Evolutionary conservation across 805 yeast genomes (phyloP), one percentile per base, ranked within the genome.

Genomic region (Vanderwaltozyma polyspora): DNA sequence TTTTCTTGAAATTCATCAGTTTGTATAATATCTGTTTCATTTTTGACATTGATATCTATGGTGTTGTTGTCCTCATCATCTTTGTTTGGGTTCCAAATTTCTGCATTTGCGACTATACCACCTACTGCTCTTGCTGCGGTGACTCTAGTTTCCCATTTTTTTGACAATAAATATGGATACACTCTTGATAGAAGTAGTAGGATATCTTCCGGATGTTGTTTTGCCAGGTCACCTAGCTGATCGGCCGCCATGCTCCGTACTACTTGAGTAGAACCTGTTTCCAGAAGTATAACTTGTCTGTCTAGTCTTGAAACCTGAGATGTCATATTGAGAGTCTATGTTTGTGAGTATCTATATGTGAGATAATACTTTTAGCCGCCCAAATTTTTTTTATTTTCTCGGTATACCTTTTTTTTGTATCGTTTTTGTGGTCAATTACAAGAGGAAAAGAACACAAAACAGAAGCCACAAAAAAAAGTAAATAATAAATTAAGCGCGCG

Each of bases 181-280:
- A 91, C 94, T 39, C 97, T 68, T 12, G 94, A 84, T 23, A 91
- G 62, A 28, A 91, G 62, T 38, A 79, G 79, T 34, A 85, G 67
- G 15, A 83, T 74, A 49, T 91, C 97, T 51, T 89, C 97, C 0
- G 97, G 95, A 51, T 91, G 97, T 28, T 81, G 80, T 55, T 81
- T 81, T 19, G 95, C 96, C 25, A 93, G 68, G 45, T 89, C 97
- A 5, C 95, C 84, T 44, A 91, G 67, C 60, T 91, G 99, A 51
- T 89, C 95, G 2, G 97, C 97, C 1, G 98, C 99, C 8, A 95
- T 84, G 51, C 84, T 85, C 44, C 97, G 72, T 29, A 91, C 91
- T 54, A 85, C 81, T 26, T 83, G 83, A 5, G 96, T 85, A 10
- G 95, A 84, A 9, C 98, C 98, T 1, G 96, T 84, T 60, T 93